Conservation (phyloP, 2,329 filamentous ascomycete genomes). For the Pseudocercospora cruenta region DNA sequence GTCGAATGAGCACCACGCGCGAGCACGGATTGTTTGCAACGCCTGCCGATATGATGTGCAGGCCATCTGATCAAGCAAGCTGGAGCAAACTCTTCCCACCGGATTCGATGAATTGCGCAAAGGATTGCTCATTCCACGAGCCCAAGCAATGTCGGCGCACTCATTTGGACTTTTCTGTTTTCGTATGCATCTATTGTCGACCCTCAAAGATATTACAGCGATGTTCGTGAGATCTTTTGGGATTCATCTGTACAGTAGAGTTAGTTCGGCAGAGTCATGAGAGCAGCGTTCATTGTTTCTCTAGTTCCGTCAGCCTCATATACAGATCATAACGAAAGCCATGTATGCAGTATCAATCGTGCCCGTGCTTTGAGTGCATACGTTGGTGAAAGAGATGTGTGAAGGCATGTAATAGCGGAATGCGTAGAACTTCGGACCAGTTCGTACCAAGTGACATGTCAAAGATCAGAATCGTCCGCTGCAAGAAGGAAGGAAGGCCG, state of each 20-base stretch:
- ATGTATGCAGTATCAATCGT: background rate
- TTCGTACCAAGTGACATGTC: too few species aligned
- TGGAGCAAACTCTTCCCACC: background rate
- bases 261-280: too few species aligned
- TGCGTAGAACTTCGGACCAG: too few species aligned
- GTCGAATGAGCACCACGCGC: too few species aligned
- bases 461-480: too few species aligned
- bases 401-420: too few species aligned
- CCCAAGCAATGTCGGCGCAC: background rate
- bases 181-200: background rate
- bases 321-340: background rate
- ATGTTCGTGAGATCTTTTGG: background rate
- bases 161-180: background rate
- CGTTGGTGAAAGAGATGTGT: too few species aligned
- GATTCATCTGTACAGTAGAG: background rate
- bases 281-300: too few species aligned
- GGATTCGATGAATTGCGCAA: background rate
- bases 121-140: background rate
- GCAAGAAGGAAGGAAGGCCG: too few species aligned
- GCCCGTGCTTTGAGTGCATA: too few species aligned
- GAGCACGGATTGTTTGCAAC: background rate
- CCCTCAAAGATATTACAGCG: background rate
- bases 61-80: background rate
- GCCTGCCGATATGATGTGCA: background rate
- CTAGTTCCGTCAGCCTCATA: too few species aligned